Conservation (phyloP, 352 stramenopile species). For the Phytophthora ohioensis region DNA sequence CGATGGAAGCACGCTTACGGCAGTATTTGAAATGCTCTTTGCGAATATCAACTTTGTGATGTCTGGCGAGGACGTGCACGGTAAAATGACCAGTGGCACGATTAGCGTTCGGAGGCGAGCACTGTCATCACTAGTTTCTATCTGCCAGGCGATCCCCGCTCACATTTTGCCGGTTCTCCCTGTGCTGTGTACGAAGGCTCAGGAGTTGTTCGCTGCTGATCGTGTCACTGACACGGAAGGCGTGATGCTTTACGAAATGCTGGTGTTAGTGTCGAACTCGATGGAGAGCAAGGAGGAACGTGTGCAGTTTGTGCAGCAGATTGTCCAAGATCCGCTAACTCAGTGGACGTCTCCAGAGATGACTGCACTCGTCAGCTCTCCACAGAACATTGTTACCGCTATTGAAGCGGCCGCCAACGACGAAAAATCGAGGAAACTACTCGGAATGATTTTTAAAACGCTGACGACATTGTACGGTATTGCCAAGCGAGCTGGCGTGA, state of each 20-base stretch:
- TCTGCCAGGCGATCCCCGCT: conserved; percentile 77
- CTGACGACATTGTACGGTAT: conserved; percentile 86
- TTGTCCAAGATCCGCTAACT: conserved; percentile 73
- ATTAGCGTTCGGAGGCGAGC: conserved; percentile 77
- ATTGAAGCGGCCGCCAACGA: conserved; percentile 54
- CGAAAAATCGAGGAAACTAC: conserved; percentile 52
- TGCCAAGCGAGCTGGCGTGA: conserved; percentile 58
- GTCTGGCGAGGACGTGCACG: conserved; percentile 70
- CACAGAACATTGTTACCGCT: conserved; percentile 60
- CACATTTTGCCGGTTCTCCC: conserved; percentile 83
- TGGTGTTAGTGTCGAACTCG: conserved; percentile 84
- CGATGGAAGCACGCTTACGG: conserved; percentile 62
- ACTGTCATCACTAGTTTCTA: conserved; percentile 75
- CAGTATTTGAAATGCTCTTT: conserved; percentile 84
- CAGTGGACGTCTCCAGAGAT: conserved; percentile 77
- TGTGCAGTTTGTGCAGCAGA: conserved; percentile 72
- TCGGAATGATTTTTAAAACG: conserved; percentile 74
- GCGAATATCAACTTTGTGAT: conserved; percentile 77
- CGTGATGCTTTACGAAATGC: conserved; percentile 85
- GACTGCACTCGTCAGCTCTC: conserved; percentile 64
- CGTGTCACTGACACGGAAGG: conserved; percentile 80
- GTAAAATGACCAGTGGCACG: conserved; percentile 70
- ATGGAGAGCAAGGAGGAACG: conserved; percentile 72
- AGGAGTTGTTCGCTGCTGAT: conserved; percentile 77
- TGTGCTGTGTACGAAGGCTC: conserved; percentile 71